phyloP scores from a whole-genome alignment of 2,329 filamentous ascomycete genomes.

The Arthrobotrys sinensis region DNA sequence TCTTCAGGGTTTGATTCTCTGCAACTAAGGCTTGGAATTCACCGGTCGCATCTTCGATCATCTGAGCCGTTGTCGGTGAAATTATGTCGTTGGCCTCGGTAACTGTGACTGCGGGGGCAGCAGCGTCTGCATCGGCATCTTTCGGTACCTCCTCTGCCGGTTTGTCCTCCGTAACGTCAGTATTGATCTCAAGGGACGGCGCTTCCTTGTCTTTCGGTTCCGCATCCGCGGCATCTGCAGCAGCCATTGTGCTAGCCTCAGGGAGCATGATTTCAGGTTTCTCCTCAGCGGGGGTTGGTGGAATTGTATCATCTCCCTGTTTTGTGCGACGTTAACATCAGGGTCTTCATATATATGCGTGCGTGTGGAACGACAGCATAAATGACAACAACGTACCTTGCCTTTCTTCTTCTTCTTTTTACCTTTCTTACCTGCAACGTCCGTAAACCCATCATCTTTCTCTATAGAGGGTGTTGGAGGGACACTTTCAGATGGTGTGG shows the following conservation, averaged over 20 bases:
- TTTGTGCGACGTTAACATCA: conserved; percentile 9
- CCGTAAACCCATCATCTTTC: conserved; percentile 26
- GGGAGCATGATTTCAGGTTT: conserved; percentile 33
- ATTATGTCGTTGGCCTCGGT: conserved; percentile 16
- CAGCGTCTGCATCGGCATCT: not conserved
- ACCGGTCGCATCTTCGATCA: conserved; percentile 53
- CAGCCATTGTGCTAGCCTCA: conserved; percentile 23
- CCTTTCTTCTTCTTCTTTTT: conserved; percentile 50
- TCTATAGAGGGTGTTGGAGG: conserved; percentile 36
- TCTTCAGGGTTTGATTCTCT: conserved; percentile 51
- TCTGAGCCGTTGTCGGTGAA: conserved; percentile 28
- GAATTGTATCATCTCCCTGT: conserved; percentile 41
- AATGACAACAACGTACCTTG: conserved; percentile 34
- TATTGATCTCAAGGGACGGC: conserved; percentile 28
- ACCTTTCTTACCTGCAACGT: not conserved
- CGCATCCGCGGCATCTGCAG: conserved; percentile 28
- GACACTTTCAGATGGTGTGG: conserved; percentile 48
- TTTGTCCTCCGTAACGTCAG: conserved; percentile 14
- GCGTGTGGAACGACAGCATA: not conserved
- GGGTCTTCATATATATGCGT: not conserved
- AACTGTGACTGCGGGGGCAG: conserved; percentile 33
- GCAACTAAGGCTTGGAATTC: conserved; percentile 51
- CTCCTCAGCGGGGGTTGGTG: conserved; percentile 45
- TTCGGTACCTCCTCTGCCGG: conserved; percentile 16
- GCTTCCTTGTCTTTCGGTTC: conserved; percentile 14